These are phyloP conservation scores for Psilocybe tampanensis DNA, from an alignment of 768 basidiomycete species.

Conservation along the genomic window DNA sequence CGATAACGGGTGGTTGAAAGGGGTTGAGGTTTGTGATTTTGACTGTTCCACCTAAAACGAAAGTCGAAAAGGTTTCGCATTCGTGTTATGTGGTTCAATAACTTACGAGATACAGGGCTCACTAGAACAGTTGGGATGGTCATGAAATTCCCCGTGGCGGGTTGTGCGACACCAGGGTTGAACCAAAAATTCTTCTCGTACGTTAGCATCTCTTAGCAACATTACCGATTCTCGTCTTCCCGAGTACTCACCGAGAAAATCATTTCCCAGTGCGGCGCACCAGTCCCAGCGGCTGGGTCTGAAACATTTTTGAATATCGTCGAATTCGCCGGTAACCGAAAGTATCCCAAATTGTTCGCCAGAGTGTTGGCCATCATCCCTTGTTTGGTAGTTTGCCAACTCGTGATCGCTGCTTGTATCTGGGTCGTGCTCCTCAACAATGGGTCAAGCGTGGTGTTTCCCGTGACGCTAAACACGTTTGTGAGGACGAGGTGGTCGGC, in stretches of 20 bases:
- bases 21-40: constrained; percentile 40
- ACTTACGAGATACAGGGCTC: neutral
- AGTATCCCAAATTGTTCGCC: neutral
- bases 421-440: neutral
- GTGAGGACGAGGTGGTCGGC: constrained; percentile 30
- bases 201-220: too few relatives aligned
- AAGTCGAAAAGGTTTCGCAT: too few relatives aligned
- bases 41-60: constrained; percentile 34
- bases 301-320: neutral
- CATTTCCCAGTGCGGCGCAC: constrained; percentile 5
- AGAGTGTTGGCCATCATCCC: neutral
- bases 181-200: too few relatives aligned
- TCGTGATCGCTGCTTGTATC: neutral
- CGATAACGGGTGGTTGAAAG: constrained; percentile 46
- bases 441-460: neutral
- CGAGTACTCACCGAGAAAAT: neutral
- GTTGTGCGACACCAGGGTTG: neutral
- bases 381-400: neutral
- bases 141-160: neutral
- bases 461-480: constrained; percentile 23
- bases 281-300: constrained; percentile 5
- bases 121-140: neutral
- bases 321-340: neutral
- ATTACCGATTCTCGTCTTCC: too few relatives aligned
- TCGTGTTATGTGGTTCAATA: too few relatives aligned